Base-by-base conservation (phyloP, 2,329 filamentous ascomycete genomes). In the Dactylonectria macrodidyma region DNA sequence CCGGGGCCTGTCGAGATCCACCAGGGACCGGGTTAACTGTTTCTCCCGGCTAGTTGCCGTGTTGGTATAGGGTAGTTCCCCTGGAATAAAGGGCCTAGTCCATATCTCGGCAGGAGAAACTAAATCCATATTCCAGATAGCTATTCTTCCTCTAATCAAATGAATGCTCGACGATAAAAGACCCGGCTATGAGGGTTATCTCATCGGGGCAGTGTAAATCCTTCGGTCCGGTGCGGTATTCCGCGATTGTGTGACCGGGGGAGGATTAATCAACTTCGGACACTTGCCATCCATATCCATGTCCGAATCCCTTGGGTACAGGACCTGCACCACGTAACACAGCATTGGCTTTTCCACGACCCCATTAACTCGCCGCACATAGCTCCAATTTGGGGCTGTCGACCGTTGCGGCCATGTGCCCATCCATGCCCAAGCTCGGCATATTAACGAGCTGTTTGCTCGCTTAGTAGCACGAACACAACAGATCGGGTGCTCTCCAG, bases 61-160 rank as follows among this genome's bases (percentile, higher is more conserved):
- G 7, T 9, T 5, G 16, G 34, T 62, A 3, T 58, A 69, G 67
- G 67, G 67, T 73, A 70, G 33, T 54, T 3, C 10, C 9, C 10
- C 30, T 41, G 4, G 26, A 14, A 26, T 10, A 16, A 26, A 30
- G 41, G 2, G 26, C 26, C 26, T 7, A 30, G 26, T 30, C 7
- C 26, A 30, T 4, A 4, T 30, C 26, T 30, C 26, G 26, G 26
- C 26, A 30, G 26, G 26, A 30, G 26, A 38, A 38, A 14, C 12
- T 38, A n/a, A n/a, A 44, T 44, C 16, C 14, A 7, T 16, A 5
- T 8, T 44, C 41, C 8, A 44, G 41, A 38, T 38, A 38, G 3
- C 36, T 34, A 19, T 12, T n/a, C 10, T 10, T 10, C n/a, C 30
- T 52, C 9, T 22, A 11, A 7, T 51, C 26, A 33, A 6, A 8